These are phyloP conservation scores for Fusarium nematophilum DNA, from an alignment of 2,329 filamentous ascomycete species.

Conservation along the genomic window DNA sequence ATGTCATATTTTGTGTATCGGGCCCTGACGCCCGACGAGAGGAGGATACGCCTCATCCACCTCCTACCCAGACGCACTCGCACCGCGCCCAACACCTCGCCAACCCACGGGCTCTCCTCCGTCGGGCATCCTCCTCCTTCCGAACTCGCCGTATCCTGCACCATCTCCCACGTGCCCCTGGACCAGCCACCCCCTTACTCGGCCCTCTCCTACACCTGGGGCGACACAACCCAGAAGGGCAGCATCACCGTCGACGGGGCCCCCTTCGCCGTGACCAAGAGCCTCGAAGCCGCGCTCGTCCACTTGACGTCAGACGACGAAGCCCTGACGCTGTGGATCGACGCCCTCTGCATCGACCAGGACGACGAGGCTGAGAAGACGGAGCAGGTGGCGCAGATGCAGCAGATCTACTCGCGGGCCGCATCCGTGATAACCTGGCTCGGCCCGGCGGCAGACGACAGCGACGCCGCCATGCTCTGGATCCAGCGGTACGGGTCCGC, in stretches of 20 bases:
- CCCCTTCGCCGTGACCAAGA: not conserved
- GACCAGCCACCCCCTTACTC: not conserved
- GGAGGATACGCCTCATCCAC: not conserved
- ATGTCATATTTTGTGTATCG: not conserved
- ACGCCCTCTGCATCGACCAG: not conserved
- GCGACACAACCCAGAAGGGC: not conserved
- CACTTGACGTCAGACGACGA: not conserved
- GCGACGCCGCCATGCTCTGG: constrained; percentile 3
- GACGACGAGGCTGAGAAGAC: not conserved
- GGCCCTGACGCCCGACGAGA: not conserved
- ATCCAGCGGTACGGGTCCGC: not conserved
- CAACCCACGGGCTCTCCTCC: too few species aligned
- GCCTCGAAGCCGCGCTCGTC: not conserved
- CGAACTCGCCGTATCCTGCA: not conserved
- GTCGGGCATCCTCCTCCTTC: not conserved
- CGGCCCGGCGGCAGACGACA: not conserved
- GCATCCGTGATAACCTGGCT: not conserved
- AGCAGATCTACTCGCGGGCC: not conserved
- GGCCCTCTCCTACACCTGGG: not conserved
- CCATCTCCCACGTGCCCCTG: not conserved
- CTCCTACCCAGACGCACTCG: not conserved
- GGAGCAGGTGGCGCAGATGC: not conserved
- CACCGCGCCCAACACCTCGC: too few species aligned
- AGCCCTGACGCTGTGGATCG: not conserved
- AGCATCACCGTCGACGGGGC: not conserved